Percentiles rank a stretch among this genome's conserved stretches.
phyloP scores from a whole-genome alignment of 139 green algal genomes.

The Trebouxia sp. region DNA sequence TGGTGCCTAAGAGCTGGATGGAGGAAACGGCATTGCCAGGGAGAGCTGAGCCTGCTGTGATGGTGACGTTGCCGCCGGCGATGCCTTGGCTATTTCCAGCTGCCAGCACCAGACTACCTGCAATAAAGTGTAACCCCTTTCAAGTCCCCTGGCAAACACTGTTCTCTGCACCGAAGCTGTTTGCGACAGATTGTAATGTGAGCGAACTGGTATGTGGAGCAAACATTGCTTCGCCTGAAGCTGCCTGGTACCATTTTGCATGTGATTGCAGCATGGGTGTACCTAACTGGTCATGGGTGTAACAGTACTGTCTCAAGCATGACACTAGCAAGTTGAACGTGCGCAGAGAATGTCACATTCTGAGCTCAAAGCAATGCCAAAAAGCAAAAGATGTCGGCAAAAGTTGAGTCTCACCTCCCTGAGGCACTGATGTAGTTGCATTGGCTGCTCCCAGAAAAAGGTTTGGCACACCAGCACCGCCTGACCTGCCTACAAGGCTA shows the following conservation, averaged over 20 bases:
- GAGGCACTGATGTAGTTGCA: background rate
- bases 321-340: no score
- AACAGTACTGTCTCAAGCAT: no score
- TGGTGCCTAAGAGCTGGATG: constrained; percentile 1
- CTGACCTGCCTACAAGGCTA: background rate
- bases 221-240: no score
- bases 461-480: background rate
- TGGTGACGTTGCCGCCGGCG: background rate
- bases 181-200: no score
- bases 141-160: background rate
- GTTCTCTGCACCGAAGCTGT: no score
- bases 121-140: background rate
- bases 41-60: background rate
- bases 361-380: no score
- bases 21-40: background rate
- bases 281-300: no score
- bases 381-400: no score
- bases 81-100: background rate
- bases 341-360: no score
- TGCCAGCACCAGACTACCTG: background rate
- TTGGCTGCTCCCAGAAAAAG: background rate
- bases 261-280: no score
- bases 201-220: no score
- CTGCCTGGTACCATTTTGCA: no score
- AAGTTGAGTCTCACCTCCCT: background rate